These are phyloP conservation scores for Tagetes patula DNA, from an alignment of 129 eudicot genomes.

Conservation along the genomic window DNA sequence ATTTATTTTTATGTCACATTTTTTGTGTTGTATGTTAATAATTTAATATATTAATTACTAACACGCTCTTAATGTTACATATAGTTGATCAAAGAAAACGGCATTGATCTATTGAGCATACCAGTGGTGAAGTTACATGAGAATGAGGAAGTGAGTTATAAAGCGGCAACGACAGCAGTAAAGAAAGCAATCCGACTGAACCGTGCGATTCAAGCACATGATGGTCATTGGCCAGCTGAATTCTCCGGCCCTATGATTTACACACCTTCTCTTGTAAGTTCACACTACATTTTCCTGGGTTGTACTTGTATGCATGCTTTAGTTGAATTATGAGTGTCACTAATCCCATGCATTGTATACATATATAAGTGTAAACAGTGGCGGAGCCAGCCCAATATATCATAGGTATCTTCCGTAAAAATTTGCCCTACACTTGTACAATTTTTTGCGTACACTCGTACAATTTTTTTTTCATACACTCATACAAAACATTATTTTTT, in stretches of 20 bases:
- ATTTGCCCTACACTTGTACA: no score
- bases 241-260: conserved; percentile 61
- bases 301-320: neutral
- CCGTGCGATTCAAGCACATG: conserved; percentile 65
- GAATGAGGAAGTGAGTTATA: conserved; percentile 47
- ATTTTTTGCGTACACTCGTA: no score
- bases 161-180: conserved; percentile 44
- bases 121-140: conserved; percentile 49
- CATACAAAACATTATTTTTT: no score
- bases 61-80: neutral
- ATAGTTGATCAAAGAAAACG: conserved; percentile 66
- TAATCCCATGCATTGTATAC: neutral
- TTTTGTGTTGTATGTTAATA: no score
- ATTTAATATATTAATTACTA: no score
- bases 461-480: no score
- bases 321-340: neutral
- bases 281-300: no score
- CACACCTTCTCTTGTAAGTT: conserved; percentile 61
- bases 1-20: no score
- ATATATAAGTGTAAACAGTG: neutral
- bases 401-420: no score
- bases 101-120: conserved; percentile 51
- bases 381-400: no score
- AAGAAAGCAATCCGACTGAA: conserved; percentile 56
- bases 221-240: conserved; percentile 87